phyloP scores from a whole-genome alignment of 1,284 basidiomycete genomes.

The Microbotryum intermedium region DNA sequence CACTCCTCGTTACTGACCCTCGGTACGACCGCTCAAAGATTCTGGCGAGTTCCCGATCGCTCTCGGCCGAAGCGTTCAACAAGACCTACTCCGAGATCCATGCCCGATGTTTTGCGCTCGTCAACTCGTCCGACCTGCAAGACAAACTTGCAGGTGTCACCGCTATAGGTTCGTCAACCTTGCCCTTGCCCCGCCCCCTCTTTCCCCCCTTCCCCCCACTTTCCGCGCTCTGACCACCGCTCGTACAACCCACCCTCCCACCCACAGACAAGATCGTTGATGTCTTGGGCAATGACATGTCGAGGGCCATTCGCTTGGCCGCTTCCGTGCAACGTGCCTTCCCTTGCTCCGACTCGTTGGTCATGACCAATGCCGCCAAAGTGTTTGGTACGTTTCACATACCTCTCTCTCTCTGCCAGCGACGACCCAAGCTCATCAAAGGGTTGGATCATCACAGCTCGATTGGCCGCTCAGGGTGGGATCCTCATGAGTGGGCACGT shows the following conservation, averaged over 20 bases:
- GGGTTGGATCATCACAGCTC: slow-evolving; percentile 22
- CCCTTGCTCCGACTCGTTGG: slow-evolving; percentile 35
- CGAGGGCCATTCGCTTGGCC: slow-evolving; percentile 34
- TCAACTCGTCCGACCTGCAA: slow-evolving; percentile 33
- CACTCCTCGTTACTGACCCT: not conserved
- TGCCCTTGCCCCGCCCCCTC: not conserved
- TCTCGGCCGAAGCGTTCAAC: slow-evolving; percentile 31
- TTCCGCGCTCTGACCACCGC: not conserved
- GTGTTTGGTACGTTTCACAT: slow-evolving; percentile 30
- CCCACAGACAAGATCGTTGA: slow-evolving; percentile 29
- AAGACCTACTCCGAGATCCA: slow-evolving; percentile 29
- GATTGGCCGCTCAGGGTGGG: slow-evolving; percentile 35
- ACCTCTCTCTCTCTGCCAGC: no score
- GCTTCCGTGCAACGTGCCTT: slow-evolving; percentile 36
- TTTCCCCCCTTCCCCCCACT: not conserved
- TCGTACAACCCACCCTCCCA: no score
- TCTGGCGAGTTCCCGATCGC: slow-evolving; percentile 24
- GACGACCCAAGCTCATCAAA: not conserved
- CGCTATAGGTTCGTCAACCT: slow-evolving; percentile 29
- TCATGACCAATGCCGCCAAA: slow-evolving; percentile 37
- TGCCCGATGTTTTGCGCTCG: slow-evolving; percentile 29
- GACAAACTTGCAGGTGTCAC: slow-evolving; percentile 35
- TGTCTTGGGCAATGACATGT: slow-evolving; percentile 35
- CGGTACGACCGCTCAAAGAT: slow-evolving; percentile 1
- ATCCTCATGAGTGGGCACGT: slow-evolving; percentile 35